Evolutionary conservation across 352 stramenopile species (phyloP).

Genomic region (Phytophthora parvispora): DNA sequence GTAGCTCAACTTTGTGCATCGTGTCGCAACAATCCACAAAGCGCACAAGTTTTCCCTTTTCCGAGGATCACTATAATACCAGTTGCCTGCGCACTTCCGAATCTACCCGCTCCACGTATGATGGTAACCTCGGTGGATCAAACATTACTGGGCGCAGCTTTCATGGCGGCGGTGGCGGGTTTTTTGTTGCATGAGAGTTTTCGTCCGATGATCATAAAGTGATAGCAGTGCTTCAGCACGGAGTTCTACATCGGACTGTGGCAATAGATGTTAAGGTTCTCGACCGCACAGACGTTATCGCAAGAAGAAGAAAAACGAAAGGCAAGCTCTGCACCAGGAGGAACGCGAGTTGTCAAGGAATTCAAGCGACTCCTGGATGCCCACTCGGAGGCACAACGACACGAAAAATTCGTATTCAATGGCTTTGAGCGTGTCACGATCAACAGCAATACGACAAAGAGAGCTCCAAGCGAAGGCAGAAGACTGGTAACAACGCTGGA

Average conservation of each 20-base stretch:
- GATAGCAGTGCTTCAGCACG: neutral
- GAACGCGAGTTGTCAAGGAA: neutral
- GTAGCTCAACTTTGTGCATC: neutral
- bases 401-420: neutral
- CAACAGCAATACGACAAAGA: constrained; percentile 11
- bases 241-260: neutral
- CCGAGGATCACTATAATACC: too few species aligned
- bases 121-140: neutral
- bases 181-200: neutral
- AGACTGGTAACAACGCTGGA: constrained; percentile 6
- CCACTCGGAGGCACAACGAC: neutral
- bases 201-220: neutral
- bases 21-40: neutral
- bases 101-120: neutral
- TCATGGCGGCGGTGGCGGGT: neutral
- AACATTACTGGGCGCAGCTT: neutral
- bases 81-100: neutral
- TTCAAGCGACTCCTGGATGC: neutral
- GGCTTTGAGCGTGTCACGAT: neutral
- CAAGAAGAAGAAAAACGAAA: neutral
- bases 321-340: neutral
- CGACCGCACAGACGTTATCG: neutral
- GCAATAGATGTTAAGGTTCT: neutral
- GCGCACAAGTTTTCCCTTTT: neutral
- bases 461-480: constrained; percentile 13